Evolutionary conservation across 108 stramenopile genomes (phyloP), one percentile per base, ranked within the genome.

Genomic region (Cyclostephanos tholiformis): DNA sequence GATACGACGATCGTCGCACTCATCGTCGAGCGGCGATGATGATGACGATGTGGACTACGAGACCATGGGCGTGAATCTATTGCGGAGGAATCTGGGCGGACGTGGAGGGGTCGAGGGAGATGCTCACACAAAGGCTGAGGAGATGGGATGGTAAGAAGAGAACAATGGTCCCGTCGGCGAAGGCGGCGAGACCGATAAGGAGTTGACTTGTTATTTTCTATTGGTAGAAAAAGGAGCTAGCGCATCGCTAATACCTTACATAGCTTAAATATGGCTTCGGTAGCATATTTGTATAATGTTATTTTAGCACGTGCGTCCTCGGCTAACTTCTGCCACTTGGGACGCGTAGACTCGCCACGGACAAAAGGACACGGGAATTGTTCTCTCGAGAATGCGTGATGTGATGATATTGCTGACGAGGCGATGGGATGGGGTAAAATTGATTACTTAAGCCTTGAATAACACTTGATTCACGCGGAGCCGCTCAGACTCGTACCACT

Each of bases 91-190:
- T 17, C 38, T 75, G 29, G 52, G 64, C 22, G 69, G 64, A 62
- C 63, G 43, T 29, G 23, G 80, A 81, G 60, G 80, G 80, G 6
- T 75, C 80, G 32, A 63, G 66, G 43, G 80, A 81, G 74, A 70
- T 74, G 62, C 63, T 79, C 19, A 58, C 71, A 4, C 52, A 44
- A 46, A 23, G 70, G 19, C 27, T 71, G 19, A 17, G 17, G 7
- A 36, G 58, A 38, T 38, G 57, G 39, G 39, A 38, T 19, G 12
- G 56, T 20, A 56, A 7, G 53, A 59, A n/a, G 53, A 19, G 44
- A 0, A 16, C 26, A 41, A 60, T 13, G 41, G 12, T 10, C 4
- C 9, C 9, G 4, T 12, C 41, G 41, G 12, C 41, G 44, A 46
- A 12, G 44, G 44, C 16, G 44, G 44, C 14, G 44, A 14, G 44